Evolutionary conservation across 2,329 filamentous ascomycete genomes (phyloP).

Genomic region (Mollisia scopiformis): DNA sequence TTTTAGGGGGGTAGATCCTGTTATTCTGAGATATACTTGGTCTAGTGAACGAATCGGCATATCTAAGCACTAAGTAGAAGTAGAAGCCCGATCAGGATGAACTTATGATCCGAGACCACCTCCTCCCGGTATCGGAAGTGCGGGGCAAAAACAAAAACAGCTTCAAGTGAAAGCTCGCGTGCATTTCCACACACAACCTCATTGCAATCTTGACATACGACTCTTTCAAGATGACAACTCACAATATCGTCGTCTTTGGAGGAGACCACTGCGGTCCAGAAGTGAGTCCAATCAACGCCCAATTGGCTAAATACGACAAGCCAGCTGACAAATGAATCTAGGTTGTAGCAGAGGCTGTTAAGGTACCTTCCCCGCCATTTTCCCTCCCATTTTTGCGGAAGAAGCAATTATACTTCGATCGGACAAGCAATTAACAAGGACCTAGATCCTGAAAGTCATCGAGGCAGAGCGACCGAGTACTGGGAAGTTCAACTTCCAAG

Average conservation of each 20-base stretch:
- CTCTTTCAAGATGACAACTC: slow-evolving; percentile 60
- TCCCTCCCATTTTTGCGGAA: background rate
- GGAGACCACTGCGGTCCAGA: slow-evolving; percentile 88
- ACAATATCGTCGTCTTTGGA: slow-evolving; percentile 79
- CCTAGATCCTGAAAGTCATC: slow-evolving; percentile 76
- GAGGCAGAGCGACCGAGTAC: slow-evolving; percentile 72
- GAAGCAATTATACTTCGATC: background rate
- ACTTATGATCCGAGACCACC: background rate
- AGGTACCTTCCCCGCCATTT: slow-evolving; percentile 55
- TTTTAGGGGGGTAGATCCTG: background rate
- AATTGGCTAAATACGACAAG: slow-evolving; percentile 8
- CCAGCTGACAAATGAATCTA: slow-evolving; percentile 40
- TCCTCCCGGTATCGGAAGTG: slow-evolving; percentile 15
- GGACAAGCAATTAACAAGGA: slow-evolving; percentile 1
- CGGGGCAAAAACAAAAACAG: slow-evolving; percentile 18
- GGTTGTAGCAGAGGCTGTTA: slow-evolving; percentile 84
- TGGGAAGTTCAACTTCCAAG: slow-evolving; percentile 82
- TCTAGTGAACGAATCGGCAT: background rate
- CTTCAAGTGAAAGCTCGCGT: slow-evolving; percentile 5
- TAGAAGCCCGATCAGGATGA: background rate
- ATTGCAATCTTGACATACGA: background rate
- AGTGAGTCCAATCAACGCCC: slow-evolving; percentile 51
- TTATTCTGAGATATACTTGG: background rate
- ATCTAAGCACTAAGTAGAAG: background rate
- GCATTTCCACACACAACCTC: background rate